Conservation (phyloP, 2,329 filamentous ascomycete species). For the Fusarium sp. region DNA sequence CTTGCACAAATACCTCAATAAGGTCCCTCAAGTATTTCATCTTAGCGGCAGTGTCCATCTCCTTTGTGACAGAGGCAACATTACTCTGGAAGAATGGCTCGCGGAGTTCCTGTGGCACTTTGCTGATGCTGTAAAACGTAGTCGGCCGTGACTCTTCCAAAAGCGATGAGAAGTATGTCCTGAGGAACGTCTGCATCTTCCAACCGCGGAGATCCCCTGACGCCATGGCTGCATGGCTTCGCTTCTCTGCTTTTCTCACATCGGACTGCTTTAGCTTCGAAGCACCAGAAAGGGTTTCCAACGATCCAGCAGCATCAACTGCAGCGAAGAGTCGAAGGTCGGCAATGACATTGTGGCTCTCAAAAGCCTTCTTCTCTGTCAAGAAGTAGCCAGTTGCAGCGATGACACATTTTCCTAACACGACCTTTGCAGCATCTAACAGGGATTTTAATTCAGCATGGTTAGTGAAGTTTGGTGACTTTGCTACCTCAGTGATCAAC, state of each 20-base stretch:
- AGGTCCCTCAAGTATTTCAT: slow-evolving; percentile 58
- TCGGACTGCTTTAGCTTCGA: slow-evolving; percentile 50
- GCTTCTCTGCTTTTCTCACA: slow-evolving; percentile 54
- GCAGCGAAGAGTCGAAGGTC: slow-evolving; percentile 53
- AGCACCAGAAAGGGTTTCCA: slow-evolving; percentile 41
- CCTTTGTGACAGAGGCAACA: slow-evolving; percentile 51
- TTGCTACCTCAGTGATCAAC: slow-evolving; percentile 49
- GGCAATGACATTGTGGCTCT: slow-evolving; percentile 37
- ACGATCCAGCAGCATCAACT: slow-evolving; percentile 50
- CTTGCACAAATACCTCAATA: slow-evolving; percentile 50
- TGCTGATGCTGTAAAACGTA: slow-evolving; percentile 50
- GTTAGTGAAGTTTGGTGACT: slow-evolving; percentile 46
- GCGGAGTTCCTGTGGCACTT: slow-evolving; percentile 49
- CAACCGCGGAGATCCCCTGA: slow-evolving; percentile 58
- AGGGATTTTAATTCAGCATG: slow-evolving; percentile 46
- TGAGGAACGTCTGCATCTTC: slow-evolving; percentile 61
- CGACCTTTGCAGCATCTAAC: slow-evolving; percentile 44
- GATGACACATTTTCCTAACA: slow-evolving; percentile 49
- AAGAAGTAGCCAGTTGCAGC: slow-evolving; percentile 48
- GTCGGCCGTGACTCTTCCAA: slow-evolving; percentile 53
- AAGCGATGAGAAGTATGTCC: slow-evolving; percentile 53
- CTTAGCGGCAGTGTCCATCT: slow-evolving; percentile 51
- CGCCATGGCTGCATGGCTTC: slow-evolving; percentile 52
- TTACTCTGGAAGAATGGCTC: slow-evolving; percentile 53
- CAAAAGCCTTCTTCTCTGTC: slow-evolving; percentile 50